Base-by-base conservation (phyloP, 169 alveolate genomes). In the Cryptosporidium sp. region DNA sequence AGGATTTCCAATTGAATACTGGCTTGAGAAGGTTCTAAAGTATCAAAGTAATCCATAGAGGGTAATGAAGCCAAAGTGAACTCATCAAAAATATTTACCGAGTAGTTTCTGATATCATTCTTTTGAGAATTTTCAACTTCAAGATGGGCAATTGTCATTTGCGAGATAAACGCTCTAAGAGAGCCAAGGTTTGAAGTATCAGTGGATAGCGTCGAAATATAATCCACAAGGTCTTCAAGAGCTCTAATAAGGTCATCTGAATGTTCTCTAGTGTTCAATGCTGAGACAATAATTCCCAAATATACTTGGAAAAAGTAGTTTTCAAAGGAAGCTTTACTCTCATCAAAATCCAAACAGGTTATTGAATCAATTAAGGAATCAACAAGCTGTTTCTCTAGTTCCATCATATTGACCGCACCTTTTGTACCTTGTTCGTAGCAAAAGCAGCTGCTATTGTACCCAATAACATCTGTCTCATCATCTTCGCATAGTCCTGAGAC, bases 311-410 rank as follows among this genome's bases (percentile, higher is more conserved):
- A 80, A 62, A 80, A 80, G 18, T 61, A 33, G 45, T 51, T 14
- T 23, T 62, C 75, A 23, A 65, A 7, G 9, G 89, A 43, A 5
- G 51, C 4, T 7, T 31, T 51, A 33, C 18, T 10, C 7, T 59
- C 26, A n/a, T 73, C 70, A 4, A 52, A n/a, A 14, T 73, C 10
- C 7, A 73, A 12, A n/a, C 51, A 73, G 5, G 35, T 16, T 18
- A 80, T 62, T 7, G 89, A 80, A 26, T 80, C 89, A 2, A 80
- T 48, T 29, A 80, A n/a, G 10, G 89, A 59, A 80, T 80, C 89
- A 14, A 62, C 9, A 2, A 59, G 18, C 55, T 80, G 89, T n/a
- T 35, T 80, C 67, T 80, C 89, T 5, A 52, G 41, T 33, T 80
- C 75, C 33, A 23, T 26, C 37, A 80, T 80, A 41, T 80, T 67